phyloP scores from a whole-genome alignment of 257 asterid genomes.

The Primulina tabacum region DNA sequence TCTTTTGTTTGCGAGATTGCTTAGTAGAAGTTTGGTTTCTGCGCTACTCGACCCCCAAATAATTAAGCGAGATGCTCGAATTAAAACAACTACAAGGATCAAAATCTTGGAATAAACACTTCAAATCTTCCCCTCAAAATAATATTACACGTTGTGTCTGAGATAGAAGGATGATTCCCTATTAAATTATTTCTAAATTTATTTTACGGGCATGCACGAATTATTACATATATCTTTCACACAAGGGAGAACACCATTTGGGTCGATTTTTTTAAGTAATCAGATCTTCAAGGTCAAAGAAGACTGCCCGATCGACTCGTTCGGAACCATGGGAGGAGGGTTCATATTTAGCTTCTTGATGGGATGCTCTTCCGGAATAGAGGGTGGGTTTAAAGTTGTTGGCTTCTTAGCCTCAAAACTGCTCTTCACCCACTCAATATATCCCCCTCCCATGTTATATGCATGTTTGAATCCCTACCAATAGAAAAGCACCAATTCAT shows the following conservation, averaged over 20 bases:
- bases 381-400: not conserved
- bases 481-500: not conserved
- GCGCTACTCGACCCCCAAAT: no score
- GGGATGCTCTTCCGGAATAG: not conserved
- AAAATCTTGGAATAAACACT: not conserved
- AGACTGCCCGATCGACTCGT: not conserved
- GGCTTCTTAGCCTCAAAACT: not conserved
- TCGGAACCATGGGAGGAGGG: not conserved
- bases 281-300: not conserved
- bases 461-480: slow-evolving; percentile 65
- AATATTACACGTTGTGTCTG: not conserved
- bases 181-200: not conserved
- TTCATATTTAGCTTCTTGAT: not conserved
- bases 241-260: not conserved
- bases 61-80: no score
- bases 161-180: not conserved
- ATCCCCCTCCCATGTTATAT: slow-evolving; percentile 75
- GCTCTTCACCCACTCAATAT: slow-evolving; percentile 10
- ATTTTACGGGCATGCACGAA: not conserved
- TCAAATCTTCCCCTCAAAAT: not conserved
- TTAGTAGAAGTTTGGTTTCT: no score
- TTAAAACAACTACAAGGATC: no score
- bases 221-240: not conserved
- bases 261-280: not conserved
- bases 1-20: no score